A percentile compares a stretch with the other conserved stretches of the same genome.
Conservation (phyloP, 495 filamentous ascomycete species). For the Hyaloscypha variabilis region DNA sequence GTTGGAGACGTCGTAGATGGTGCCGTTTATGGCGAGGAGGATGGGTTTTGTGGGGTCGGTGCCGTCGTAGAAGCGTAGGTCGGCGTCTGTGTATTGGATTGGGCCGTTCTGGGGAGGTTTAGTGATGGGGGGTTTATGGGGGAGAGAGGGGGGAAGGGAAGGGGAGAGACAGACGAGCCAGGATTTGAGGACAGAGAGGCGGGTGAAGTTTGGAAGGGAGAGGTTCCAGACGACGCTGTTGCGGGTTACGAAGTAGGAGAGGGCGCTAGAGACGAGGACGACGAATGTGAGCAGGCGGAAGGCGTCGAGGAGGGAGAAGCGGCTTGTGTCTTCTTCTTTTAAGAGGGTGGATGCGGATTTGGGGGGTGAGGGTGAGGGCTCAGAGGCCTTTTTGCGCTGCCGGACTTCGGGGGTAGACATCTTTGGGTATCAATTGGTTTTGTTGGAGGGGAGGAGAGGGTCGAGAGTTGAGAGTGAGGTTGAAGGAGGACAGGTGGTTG, state of each 20-base stretch:
- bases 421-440: background rate
- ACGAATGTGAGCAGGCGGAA: constrained; percentile 70
- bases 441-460: background rate
- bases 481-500: background rate
- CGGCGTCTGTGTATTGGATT: constrained; percentile 64
- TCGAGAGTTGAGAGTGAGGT: background rate
- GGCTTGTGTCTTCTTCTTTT: constrained; percentile 43
- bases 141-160: constrained; percentile 7
- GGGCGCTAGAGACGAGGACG: constrained; percentile 56
- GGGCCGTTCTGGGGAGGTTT: constrained; percentile 47
- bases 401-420: constrained; percentile 22
- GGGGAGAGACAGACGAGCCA: constrained; percentile 45
- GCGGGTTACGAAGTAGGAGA: constrained; percentile 56
- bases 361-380: constrained; percentile 23
- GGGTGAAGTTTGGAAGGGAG: constrained; percentile 72
- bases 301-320: constrained; percentile 64
- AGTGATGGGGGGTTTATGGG: background rate
- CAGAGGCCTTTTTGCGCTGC: constrained; percentile 24
- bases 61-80: constrained; percentile 81
- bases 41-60: constrained; percentile 73
- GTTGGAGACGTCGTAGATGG: constrained; percentile 88
- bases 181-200: constrained; percentile 59
- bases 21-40: constrained; percentile 90
- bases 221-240: constrained; percentile 53
- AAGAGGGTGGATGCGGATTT: constrained; percentile 34